Conservation (phyloP, 2,329 filamentous ascomycete genomes). For the Cladobotryum mycophilum region DNA sequence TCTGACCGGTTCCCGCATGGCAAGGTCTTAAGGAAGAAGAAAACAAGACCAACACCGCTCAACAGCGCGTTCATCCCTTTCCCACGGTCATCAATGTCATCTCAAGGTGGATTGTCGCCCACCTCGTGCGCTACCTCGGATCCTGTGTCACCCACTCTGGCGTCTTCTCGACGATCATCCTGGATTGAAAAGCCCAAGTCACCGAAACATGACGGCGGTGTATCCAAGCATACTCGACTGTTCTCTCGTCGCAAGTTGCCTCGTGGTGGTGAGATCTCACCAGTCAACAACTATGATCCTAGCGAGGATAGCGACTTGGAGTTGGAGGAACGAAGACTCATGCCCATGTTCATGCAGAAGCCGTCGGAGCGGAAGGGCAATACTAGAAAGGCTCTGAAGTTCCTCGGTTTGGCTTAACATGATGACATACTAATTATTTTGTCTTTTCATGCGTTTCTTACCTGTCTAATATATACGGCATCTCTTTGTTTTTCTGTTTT, state of each 20-base stretch:
- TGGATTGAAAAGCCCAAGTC: conserved; percentile 20
- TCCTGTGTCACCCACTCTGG: conserved; percentile 8
- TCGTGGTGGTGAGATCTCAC: conserved; percentile 22
- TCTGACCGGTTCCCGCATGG: conserved; percentile 27
- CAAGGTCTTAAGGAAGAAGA: conserved; percentile 16
- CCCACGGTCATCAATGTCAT: conserved; percentile 17
- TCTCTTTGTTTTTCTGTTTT: background rate
- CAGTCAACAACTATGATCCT: conserved; percentile 29
- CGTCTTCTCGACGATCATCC: conserved; percentile 10
- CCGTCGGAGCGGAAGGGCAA: conserved; percentile 32
- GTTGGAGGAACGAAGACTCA: conserved; percentile 44
- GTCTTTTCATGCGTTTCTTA: background rate
- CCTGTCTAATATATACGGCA: background rate
- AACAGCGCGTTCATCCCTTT: conserved; percentile 27
- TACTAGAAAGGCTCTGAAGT: conserved; percentile 48
- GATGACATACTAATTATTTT: background rate
- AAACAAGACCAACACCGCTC: conserved; percentile 21
- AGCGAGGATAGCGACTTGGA: conserved; percentile 38
- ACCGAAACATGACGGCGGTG: conserved; percentile 22
- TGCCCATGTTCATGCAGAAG: conserved; percentile 42
- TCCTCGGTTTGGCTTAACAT: conserved; percentile 41
- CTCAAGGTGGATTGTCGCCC: conserved; percentile 18
- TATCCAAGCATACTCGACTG: conserved; percentile 20
- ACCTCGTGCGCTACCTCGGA: conserved; percentile 3
- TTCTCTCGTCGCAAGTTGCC: conserved; percentile 20